These are phyloP conservation scores for Pyrenochaeta sp. DNA, from an alignment of 2,329 filamentous ascomycete genomes.

Conservation along the genomic window DNA sequence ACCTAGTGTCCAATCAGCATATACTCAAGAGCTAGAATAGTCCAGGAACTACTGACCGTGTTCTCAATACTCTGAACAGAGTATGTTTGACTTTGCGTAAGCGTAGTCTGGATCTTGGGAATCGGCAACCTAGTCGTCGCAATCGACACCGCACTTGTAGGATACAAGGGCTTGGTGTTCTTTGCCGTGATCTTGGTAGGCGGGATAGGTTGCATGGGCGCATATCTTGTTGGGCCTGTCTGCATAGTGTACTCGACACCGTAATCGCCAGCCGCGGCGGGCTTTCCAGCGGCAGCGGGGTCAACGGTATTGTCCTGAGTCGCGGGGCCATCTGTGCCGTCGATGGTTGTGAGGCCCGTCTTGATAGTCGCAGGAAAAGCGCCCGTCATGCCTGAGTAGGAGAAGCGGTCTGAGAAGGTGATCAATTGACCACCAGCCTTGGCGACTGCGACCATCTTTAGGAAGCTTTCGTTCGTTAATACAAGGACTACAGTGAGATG, in stretches of 20 bases:
- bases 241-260: slow-evolving; percentile 63
- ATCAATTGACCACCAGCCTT: slow-evolving; percentile 63
- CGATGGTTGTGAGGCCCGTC: slow-evolving; percentile 45
- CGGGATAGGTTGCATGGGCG: slow-evolving; percentile 67
- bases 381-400: slow-evolving; percentile 70
- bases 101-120: slow-evolving; percentile 57
- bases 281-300: slow-evolving; percentile 21
- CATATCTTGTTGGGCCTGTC: slow-evolving; percentile 65
- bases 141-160: slow-evolving; percentile 62
- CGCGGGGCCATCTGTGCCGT: slow-evolving; percentile 38
- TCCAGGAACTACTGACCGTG: slow-evolving; percentile 57
- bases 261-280: slow-evolving; percentile 39
- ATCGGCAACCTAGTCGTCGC: slow-evolving; percentile 59
- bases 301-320: slow-evolving; percentile 30
- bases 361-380: slow-evolving; percentile 57
- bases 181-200: slow-evolving; percentile 66
- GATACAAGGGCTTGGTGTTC: slow-evolving; percentile 58
- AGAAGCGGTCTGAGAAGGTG: slow-evolving; percentile 70
- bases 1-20: slow-evolving; percentile 52
- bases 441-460: slow-evolving; percentile 62
- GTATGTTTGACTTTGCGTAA: slow-evolving; percentile 61
- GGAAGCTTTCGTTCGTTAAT: slow-evolving; percentile 38
- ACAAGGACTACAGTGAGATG: no score
- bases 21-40: neutral
- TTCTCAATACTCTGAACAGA: slow-evolving; percentile 63